phyloP scores from a whole-genome alignment of 345 rosid species.

The Aquilaria malaccensis region DNA sequence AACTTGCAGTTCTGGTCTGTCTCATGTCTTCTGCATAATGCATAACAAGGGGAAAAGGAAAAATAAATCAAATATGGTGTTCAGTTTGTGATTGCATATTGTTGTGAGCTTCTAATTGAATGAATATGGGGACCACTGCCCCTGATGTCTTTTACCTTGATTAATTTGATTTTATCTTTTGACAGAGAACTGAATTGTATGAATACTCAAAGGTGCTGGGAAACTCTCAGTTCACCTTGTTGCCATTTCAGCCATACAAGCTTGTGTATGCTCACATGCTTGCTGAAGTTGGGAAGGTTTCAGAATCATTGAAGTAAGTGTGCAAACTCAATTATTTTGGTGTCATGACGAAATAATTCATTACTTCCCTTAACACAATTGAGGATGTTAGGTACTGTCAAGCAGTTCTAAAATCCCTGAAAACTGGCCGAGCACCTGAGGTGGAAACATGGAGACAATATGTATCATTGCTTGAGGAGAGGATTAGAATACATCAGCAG shows the following conservation, averaged over 20 bases:
- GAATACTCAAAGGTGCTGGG: slow-evolving; percentile 96
- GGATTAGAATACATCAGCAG: slow-evolving; percentile 71
- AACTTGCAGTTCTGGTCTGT: too few species aligned
- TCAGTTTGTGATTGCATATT: not conserved
- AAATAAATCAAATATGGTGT: too few species aligned
- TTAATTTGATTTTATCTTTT: slow-evolving; percentile 9
- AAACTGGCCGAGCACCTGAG: slow-evolving; percentile 64
- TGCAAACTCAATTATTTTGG: not conserved
- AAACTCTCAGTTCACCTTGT: slow-evolving; percentile 83
- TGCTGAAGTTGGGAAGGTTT: slow-evolving; percentile 90
- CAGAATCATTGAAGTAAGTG: slow-evolving; percentile 89
- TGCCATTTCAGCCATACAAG: slow-evolving; percentile 94
- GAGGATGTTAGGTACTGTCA: slow-evolving; percentile 60
- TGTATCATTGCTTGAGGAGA: slow-evolving; percentile 59
- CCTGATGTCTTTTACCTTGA: slow-evolving; percentile 1
- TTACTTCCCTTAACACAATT: slow-evolving; percentile 21
- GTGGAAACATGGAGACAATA: slow-evolving; percentile 61
- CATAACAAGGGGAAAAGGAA: too few species aligned
- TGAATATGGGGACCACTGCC: not conserved
- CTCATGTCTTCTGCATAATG: too few species aligned
- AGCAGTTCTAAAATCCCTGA: slow-evolving; percentile 54
- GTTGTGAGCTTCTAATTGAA: not conserved
- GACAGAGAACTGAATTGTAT: slow-evolving; percentile 95
- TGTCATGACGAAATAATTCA: slow-evolving; percentile 11
- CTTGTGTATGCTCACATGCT: slow-evolving; percentile 95